Base-by-base conservation (phyloP, 2,329 filamentous ascomycete species). In the Xylariaceae sp. region DNA sequence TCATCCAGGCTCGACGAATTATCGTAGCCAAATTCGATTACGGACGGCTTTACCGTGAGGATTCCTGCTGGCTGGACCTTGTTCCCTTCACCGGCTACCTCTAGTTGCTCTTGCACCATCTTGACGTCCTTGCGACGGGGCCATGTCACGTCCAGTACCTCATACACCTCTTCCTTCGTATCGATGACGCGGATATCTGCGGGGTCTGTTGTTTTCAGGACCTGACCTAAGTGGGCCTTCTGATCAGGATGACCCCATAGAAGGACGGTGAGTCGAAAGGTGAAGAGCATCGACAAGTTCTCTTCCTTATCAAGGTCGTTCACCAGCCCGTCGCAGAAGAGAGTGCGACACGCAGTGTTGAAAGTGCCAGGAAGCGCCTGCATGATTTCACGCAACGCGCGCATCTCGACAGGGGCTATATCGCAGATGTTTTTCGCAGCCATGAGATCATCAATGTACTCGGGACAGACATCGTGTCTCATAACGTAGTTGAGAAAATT, bases 401-500 rank as follows among this genome's bases (percentile, higher is more conserved):
- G 82, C 37, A 95, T 79, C 72, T 98, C 91, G 1, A 75, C 67
- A 2, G 84, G 79, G 1, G 90, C 91, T 14, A 79, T 68, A 19
- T 86, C 81, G 65, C 91, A 96, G 23, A 93, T 71, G 1, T 71
- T 71, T 7, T 88, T 77, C 0, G 93, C 91, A 0, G 80, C 76
- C 16, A 83, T 74, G 55, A 98, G 79, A 60, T 93, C 83, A 0
- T 81, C 76, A 0, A 74, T 78, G 68, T 93, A 89, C 71, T 98
- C 95, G 0, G 89, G 88, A 67, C 92, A 96, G 16, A 96, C 93
- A 40, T 89, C 83, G 68, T 98, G 93, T 57, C 89, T 84, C 9
- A 93, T 79, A 0, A 98, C 79, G 64, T 97, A 99, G 62, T 91
- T 90, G 61, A 96, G 84, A 69, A 98, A 98, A 69, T 95, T 96